These are phyloP conservation scores for Parathielavia appendiculata DNA, from an alignment of 495 filamentous ascomycete genomes.

Conservation along the genomic window DNA sequence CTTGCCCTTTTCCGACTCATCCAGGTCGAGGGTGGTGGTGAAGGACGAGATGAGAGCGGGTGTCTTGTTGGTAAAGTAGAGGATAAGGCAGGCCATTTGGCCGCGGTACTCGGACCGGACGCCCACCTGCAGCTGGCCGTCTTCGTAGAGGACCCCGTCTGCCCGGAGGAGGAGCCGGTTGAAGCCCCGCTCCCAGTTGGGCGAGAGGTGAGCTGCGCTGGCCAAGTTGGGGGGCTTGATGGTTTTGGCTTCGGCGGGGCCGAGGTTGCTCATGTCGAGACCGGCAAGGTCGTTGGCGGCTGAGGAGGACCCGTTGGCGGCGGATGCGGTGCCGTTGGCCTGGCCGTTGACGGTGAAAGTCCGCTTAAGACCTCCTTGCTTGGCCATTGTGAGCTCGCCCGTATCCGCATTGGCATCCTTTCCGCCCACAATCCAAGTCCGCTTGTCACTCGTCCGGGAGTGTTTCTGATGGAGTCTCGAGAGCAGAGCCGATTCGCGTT, in stretches of 20 bases:
- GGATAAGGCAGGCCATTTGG: conserved; percentile 88
- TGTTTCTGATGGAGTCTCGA: conserved; percentile 93
- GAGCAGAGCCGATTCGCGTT: conserved; percentile 84
- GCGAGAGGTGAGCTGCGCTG: conserved; percentile 84
- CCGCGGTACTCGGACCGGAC: conserved; percentile 89
- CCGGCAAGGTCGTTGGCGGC: conserved; percentile 64
- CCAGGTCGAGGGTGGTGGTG: conserved; percentile 85
- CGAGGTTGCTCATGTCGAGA: conserved; percentile 64
- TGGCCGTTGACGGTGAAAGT: conserved; percentile 65
- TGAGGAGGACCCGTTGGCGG: conserved; percentile 48
- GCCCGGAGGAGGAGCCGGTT: conserved; percentile 70
- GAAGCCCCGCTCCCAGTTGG: conserved; percentile 91
- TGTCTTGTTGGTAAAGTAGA: conserved; percentile 94
- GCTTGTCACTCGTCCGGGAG: conserved; percentile 81
- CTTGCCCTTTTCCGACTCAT: conserved; percentile 59
- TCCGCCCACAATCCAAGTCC: conserved; percentile 93
- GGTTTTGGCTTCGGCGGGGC: conserved; percentile 50
- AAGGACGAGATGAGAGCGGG: conserved; percentile 77
- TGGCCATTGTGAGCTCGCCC: conserved; percentile 74
- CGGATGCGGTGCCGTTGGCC: conserved; percentile 51
- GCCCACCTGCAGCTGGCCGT: conserved; percentile 88
- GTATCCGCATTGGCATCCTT: conserved; percentile 85
- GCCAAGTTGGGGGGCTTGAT: conserved; percentile 74
- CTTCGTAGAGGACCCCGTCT: conserved; percentile 91
- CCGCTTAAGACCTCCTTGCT: conserved; percentile 77